Percentiles rank a stretch among this genome's conserved stretches.
phyloP scores from a whole-genome alignment of 2,329 filamentous ascomycete genomes.

The Pseudogymnoascus sp. region DNA sequence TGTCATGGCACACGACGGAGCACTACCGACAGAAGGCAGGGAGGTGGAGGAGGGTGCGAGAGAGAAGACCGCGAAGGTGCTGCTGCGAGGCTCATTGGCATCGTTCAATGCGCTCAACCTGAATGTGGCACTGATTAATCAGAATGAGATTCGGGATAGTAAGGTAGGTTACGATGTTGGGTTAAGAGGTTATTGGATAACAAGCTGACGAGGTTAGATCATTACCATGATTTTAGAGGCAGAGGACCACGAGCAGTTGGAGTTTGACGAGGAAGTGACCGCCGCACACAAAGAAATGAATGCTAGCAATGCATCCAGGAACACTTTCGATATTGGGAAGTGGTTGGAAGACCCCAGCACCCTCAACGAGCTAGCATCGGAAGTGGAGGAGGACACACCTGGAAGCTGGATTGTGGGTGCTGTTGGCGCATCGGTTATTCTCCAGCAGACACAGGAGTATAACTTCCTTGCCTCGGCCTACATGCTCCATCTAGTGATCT shows the following conservation, averaged over 20 bases:
- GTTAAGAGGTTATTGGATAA: not conserved
- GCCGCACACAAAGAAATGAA: not conserved
- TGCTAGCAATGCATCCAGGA: not conserved
- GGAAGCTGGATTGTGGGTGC: slow-evolving; percentile 4
- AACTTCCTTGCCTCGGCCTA: slow-evolving; percentile 32
- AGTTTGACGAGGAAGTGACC: slow-evolving; percentile 10
- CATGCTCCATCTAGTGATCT: slow-evolving; percentile 36
- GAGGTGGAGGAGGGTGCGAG: slow-evolving; percentile 12
- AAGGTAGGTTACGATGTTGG: slow-evolving; percentile 39
- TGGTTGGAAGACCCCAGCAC: slow-evolving; percentile 3
- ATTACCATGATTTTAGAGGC: slow-evolving; percentile 43
- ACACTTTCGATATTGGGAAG: slow-evolving; percentile 1
- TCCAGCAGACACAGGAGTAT: slow-evolving; percentile 13
- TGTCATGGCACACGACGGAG: slow-evolving; percentile 60
- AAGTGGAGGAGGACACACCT: not conserved
- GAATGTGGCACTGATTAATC: slow-evolving; percentile 58
- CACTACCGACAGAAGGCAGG: slow-evolving; percentile 12
- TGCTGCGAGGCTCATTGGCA: slow-evolving; percentile 42
- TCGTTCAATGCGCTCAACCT: slow-evolving; percentile 48
- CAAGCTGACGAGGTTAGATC: slow-evolving; percentile 27
- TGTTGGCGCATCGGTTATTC: slow-evolving; percentile 3
- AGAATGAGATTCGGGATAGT: slow-evolving; percentile 55
- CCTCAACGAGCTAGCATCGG: slow-evolving; percentile 4
- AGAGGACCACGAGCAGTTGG: slow-evolving; percentile 14
- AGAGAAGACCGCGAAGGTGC: slow-evolving; percentile 19